Percentiles rank a stretch among this genome's conserved stretches.
Conservation (phyloP, 495 filamentous ascomycete genomes). For the Podospora conica region DNA sequence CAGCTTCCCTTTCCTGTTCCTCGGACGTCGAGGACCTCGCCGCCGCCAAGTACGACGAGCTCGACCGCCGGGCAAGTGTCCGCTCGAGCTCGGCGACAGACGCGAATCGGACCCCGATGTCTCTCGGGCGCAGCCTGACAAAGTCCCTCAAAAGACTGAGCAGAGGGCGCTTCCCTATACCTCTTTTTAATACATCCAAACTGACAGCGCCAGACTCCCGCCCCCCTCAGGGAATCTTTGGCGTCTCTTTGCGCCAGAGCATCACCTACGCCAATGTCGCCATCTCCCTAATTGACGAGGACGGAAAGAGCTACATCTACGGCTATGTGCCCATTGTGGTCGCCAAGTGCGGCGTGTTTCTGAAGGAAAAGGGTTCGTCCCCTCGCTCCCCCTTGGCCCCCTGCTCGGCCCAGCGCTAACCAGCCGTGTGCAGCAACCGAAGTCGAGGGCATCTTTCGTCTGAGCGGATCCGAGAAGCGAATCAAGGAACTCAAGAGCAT, state of each 20-base stretch:
- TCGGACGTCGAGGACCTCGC: conserved; percentile 10
- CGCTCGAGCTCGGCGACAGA: conserved; percentile 18
- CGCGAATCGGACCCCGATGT: conserved; percentile 14
- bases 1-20: background rate
- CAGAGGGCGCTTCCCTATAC: conserved; percentile 8
- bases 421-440: conserved; percentile 63
- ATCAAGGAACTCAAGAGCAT: conserved; percentile 92
- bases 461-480: conserved; percentile 93
- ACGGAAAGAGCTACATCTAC: conserved; percentile 93
- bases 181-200: conserved; percentile 9
- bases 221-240: conserved; percentile 64
- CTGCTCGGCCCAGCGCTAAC: conserved; percentile 9
- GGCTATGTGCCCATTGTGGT: conserved; percentile 99
- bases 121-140: conserved; percentile 16
- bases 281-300: conserved; percentile 86
- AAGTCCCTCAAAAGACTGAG: conserved; percentile 13
- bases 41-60: no score
- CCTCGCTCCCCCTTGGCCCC: background rate
- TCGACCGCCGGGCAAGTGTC: conserved; percentile 28
- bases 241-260: conserved; percentile 86
- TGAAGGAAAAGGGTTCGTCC: conserved; percentile 92
- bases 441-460: conserved; percentile 93
- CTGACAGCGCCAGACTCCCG: conserved; percentile 33
- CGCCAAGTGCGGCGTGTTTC: conserved; percentile 93
- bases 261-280: conserved; percentile 98